Base-by-base conservation (phyloP, 2,329 filamentous ascomycete genomes). In the Tolypocladium capitatum region DNA sequence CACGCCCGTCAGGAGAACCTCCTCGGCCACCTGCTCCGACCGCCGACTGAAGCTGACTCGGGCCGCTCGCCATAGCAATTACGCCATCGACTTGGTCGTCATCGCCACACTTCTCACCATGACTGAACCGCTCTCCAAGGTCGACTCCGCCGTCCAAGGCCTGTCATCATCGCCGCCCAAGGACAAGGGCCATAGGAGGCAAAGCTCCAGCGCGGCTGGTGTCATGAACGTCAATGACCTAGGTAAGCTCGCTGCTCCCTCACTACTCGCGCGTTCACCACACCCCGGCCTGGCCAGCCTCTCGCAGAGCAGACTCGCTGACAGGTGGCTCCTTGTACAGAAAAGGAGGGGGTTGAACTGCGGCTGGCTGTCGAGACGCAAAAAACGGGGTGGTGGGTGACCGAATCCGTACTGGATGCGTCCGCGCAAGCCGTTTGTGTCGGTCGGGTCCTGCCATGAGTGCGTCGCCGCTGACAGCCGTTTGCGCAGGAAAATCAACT, bases 81-180 rank as follows among this genome's bases (percentile, higher is more conserved):
- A 42, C 38, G 38, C 38, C 38, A 11, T 27, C 24, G 10, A 18
- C 38, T 28, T 18, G 38, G 38, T 13, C 16, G 28, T 32, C 50
- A 40, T 51, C 45, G n/a, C n/a, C n/a, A n/a, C 46, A 45, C 48
- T 13, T 33, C 27, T 41, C 49, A 63, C 47, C 58, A 68, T 68
- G 65, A 59, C 64, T 53, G 65, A 68, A 66, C 78, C 83, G 60
- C 79, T 94, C 64, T 77, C 78, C 69, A 94, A 94, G 75, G 81
- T 95, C 72, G 90, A 96, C 70, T 95, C 90, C 51, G 88, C 87
- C 72, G 81, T 94, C 63, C 82, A 88, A 64, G 86, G 87, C 68
- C 68, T 90, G 59, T 77, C 80, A 56, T 76, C 78, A 59, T 82
- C 81, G 50, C 77, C 84, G 32, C 73, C 76, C 50, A 78, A 82